Conservation (phyloP, 78 protist species). For the Dictyostelium firmibasis region DNA sequence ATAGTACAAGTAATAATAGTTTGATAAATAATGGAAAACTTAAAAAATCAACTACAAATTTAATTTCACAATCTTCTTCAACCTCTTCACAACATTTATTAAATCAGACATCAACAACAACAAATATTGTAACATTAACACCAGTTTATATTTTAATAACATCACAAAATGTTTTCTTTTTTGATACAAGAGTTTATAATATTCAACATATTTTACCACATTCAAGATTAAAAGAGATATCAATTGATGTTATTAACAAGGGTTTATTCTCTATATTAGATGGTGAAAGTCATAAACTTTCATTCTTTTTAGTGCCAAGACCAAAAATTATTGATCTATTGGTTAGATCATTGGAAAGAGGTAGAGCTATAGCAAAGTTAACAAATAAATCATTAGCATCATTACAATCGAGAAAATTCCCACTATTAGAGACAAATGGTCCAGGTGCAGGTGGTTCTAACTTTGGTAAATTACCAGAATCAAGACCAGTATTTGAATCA, state of each 20-base stretch:
- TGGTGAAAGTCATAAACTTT: not conserved
- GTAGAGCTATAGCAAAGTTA: constrained; percentile 41
- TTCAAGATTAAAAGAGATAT: constrained; percentile 33
- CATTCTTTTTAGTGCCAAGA: constrained; percentile 34
- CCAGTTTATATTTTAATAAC: constrained; percentile 43
- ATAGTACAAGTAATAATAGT: not conserved
- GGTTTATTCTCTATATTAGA: constrained; percentile 44
- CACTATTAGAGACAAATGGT: constrained; percentile 10
- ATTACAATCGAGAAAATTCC: constrained; percentile 15
- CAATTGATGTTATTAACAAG: constrained; percentile 27
- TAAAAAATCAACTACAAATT: constrained; percentile 13
- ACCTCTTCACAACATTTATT: no score
- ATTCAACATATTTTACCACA: constrained; percentile 46
- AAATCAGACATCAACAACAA: not conserved
- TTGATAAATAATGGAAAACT: not conserved
- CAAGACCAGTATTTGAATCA: constrained; percentile 53
- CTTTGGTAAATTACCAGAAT: constrained; percentile 52
- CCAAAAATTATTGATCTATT: constrained; percentile 36
- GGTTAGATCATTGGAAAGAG: constrained; percentile 19
- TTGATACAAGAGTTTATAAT: constrained; percentile 6
- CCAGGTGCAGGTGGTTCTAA: not conserved
- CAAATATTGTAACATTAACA: not conserved
- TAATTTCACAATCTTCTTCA: not conserved
- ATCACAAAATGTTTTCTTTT: constrained; percentile 26
- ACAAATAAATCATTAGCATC: constrained; percentile 11